Conservation (phyloP, 116 monocot genomes). For the Posidonia oceanica region DNA sequence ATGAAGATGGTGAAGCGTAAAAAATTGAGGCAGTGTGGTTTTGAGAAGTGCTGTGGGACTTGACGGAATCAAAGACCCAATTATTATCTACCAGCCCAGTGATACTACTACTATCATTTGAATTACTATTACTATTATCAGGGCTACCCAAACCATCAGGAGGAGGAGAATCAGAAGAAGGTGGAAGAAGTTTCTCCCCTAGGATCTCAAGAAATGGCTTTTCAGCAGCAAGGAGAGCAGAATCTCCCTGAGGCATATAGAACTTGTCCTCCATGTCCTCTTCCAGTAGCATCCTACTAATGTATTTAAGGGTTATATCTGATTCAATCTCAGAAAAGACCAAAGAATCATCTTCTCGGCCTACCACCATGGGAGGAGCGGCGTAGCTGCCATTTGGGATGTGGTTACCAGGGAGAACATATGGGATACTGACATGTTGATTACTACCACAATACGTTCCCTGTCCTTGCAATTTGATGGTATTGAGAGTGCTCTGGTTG, state of each 20-base stretch:
- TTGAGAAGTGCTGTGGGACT: background rate
- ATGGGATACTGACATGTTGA: background rate
- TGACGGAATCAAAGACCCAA: slow-evolving; percentile 7
- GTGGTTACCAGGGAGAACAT: background rate
- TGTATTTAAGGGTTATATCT: slow-evolving; percentile 55
- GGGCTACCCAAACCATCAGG: slow-evolving; percentile 9
- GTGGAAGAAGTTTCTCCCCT: slow-evolving; percentile 26
- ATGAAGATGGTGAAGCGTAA: slow-evolving; percentile 21
- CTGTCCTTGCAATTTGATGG: background rate
- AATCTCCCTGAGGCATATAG: slow-evolving; percentile 27
- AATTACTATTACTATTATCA: slow-evolving; percentile 11
- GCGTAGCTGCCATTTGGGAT: background rate
- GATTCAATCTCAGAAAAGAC: slow-evolving; percentile 51
- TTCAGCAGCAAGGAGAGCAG: slow-evolving; percentile 50
- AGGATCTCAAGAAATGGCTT: slow-evolving; percentile 81
- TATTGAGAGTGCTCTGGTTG: slow-evolving; percentile 1
- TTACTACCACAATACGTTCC: background rate
- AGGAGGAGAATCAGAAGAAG: slow-evolving; percentile 11
- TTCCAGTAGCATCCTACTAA: slow-evolving; percentile 65
- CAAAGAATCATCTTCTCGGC: slow-evolving; percentile 6
- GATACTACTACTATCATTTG: slow-evolving; percentile 1
- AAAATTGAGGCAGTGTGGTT: slow-evolving; percentile 5
- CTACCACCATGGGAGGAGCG: background rate
- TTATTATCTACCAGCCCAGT: slow-evolving; percentile 8
- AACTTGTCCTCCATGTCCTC: slow-evolving; percentile 73